Conservation (phyloP, 176 grass and related monocot species). For the Zizania latifolia region DNA sequence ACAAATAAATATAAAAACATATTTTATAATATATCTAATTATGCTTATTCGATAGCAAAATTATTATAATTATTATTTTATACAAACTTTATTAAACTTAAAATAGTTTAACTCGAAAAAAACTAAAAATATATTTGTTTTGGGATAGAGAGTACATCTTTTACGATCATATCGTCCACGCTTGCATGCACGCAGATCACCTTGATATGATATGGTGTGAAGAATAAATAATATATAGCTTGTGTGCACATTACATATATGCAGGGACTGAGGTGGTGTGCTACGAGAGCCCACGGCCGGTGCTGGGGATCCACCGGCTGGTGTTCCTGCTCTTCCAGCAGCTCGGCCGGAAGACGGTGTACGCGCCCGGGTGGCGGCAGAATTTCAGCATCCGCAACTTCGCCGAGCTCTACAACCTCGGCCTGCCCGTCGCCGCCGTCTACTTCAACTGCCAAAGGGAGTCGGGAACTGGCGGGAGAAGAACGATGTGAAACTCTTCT, state of each 20-base stretch:
- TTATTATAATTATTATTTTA: too few species aligned
- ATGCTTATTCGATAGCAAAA: too few species aligned
- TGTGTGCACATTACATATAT: too few species aligned
- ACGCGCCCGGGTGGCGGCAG: constrained; percentile 16
- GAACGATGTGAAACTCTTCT: constrained; percentile 44
- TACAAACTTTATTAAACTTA: too few species aligned
- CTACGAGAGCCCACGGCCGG: constrained; percentile 68
- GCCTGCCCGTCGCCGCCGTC: constrained; percentile 70
- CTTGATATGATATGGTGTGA: background rate
- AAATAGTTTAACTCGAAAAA: too few species aligned
- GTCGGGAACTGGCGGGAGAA: constrained; percentile 69
- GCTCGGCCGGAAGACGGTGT: constrained; percentile 56
- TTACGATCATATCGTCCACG: background rate
- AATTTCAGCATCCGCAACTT: constrained; percentile 70
- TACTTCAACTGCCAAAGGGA: constrained; percentile 91
- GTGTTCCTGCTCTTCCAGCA: constrained; percentile 81
- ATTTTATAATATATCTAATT: too few species aligned
- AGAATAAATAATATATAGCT: too few species aligned
- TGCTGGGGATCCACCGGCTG: constrained; percentile 78
- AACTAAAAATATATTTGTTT: too few species aligned
- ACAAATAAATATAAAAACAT: too few species aligned
- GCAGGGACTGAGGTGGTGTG: constrained; percentile 62
- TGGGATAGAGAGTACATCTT: too few species aligned
- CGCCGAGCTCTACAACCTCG: constrained; percentile 48
- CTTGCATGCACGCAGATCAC: background rate